Evolutionary conservation across 1,284 basidiomycete species (phyloP).

Genomic region (Melampsora larici-populina): DNA sequence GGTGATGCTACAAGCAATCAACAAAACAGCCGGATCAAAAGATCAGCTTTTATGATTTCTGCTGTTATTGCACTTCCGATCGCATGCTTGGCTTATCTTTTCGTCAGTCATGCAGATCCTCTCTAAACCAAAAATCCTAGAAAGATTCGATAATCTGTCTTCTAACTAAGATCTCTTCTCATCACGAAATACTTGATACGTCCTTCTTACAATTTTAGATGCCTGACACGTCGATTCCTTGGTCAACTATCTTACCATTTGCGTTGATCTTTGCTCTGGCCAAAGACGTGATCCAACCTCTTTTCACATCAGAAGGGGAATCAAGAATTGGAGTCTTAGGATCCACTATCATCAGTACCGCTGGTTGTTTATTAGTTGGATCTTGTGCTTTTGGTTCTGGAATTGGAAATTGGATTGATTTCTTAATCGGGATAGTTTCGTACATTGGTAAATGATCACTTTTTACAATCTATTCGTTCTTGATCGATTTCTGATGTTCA

Average conservation of each 20-base stretch:
- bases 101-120: background rate
- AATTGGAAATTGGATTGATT: slow-evolving; percentile 40
- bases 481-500: background rate
- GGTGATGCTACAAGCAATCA: background rate
- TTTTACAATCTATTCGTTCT: background rate
- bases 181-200: no score
- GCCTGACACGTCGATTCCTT: background rate
- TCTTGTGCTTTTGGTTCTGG: background rate
- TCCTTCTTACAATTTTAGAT: no score
- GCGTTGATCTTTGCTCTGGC: background rate
- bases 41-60: background rate
- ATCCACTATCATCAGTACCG: background rate
- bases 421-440: slow-evolving; percentile 43
- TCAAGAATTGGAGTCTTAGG: background rate
- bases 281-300: background rate
- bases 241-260: background rate
- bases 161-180: no score
- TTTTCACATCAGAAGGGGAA: background rate
- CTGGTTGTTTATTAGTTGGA: background rate
- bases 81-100: background rate
- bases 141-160: background rate
- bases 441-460: slow-evolving; percentile 46
- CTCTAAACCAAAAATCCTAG: background rate
- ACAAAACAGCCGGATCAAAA: background rate
- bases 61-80: background rate